Evolutionary conservation across 2,329 filamentous ascomycete species (phyloP), one percentile per base, ranked within the genome.

Genomic region (Aspergillus ustus): DNA sequence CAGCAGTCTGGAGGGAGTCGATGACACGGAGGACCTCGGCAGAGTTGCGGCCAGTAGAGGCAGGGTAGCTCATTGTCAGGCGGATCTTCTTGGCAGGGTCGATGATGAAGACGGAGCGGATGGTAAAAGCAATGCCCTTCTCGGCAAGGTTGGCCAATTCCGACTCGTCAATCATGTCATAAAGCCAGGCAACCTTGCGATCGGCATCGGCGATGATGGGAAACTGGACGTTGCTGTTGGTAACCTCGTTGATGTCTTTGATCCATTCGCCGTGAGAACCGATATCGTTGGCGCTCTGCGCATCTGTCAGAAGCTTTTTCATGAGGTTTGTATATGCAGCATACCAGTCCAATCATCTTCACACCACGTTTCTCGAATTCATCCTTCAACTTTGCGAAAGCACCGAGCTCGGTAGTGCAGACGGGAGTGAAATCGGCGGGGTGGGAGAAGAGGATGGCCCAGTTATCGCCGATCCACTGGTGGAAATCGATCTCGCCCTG

Each of bases 31-130:
- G 87, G 56, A 93, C 88, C 84, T 93, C 91, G 69, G 87, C 84
- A 65, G 89, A 88, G 84, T 93, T 93, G 75, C 91, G 88, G 80
- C 93, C 93, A 50, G 92, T 96, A 62, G 90, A 93, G 64, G 93
- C 93, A 48, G 93, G 93, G 84, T 97, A 97, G 75, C 91, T 89
- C 83, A 97, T 90, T 77, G 92, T 96, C 76, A 93, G 88, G 72
- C 93, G 90, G 81, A 97, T 95, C 79, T 90, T 94, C 89, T 96
- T 97, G 80, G 87, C 88, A 67, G 93, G 93, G 83, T 97, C 93
- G 78, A 97, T 95, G 81, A 97, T 85, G 85, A 96, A 97, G 75
- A 97, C 93, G 70, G 91, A 92, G 73, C 93, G 92, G 81, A 97
- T 96, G 71, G 93, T 97, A 82, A 96, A 94, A 60, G 93, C 64